Evolutionary conservation across 2,329 filamentous ascomycete genomes (phyloP).

Genomic region (Ophiosphaerella herpotricha): DNA sequence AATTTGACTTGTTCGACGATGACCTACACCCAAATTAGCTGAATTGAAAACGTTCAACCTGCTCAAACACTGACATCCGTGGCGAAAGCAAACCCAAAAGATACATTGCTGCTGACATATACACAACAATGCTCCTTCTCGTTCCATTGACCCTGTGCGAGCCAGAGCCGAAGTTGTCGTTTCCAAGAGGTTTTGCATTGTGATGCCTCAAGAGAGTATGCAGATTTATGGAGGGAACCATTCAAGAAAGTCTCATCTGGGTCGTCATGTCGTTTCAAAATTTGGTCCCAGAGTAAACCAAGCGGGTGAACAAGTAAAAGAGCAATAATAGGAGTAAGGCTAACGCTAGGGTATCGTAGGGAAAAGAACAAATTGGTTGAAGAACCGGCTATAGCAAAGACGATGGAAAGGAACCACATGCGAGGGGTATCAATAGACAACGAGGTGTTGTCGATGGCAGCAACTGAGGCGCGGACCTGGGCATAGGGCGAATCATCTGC

Average conservation of each 20-base stretch:
- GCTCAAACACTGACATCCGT: slow-evolving; percentile 64
- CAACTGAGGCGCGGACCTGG: slow-evolving; percentile 78
- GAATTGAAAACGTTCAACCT: background rate
- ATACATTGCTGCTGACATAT: slow-evolving; percentile 87
- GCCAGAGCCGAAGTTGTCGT: slow-evolving; percentile 67
- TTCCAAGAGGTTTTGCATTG: slow-evolving; percentile 24
- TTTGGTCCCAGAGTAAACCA: slow-evolving; percentile 76
- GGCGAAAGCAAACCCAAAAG: slow-evolving; percentile 86
- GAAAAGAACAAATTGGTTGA: slow-evolving; percentile 89
- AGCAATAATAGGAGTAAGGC: slow-evolving; percentile 86
- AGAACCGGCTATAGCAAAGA: slow-evolving; percentile 81
- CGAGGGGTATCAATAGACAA: slow-evolving; percentile 86
- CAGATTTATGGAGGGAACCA: slow-evolving; percentile 52
- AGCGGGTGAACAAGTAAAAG: slow-evolving; percentile 83
- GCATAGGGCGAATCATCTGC: slow-evolving; percentile 76
- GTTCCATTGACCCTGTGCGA: slow-evolving; percentile 82
- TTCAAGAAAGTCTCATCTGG: slow-evolving; percentile 62
- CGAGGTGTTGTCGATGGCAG: slow-evolving; percentile 73
- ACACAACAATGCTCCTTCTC: slow-evolving; percentile 88
- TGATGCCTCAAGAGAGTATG: slow-evolving; percentile 12
- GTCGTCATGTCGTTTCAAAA: slow-evolving; percentile 65
- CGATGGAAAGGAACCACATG: slow-evolving; percentile 81
- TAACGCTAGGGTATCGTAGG: slow-evolving; percentile 85
- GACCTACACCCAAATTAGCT: slow-evolving; percentile 52
- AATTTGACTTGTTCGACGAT: slow-evolving; percentile 90